Conservation (phyloP, 805 yeast genomes). For the Maudiozyma serrabonitensis region DNA sequence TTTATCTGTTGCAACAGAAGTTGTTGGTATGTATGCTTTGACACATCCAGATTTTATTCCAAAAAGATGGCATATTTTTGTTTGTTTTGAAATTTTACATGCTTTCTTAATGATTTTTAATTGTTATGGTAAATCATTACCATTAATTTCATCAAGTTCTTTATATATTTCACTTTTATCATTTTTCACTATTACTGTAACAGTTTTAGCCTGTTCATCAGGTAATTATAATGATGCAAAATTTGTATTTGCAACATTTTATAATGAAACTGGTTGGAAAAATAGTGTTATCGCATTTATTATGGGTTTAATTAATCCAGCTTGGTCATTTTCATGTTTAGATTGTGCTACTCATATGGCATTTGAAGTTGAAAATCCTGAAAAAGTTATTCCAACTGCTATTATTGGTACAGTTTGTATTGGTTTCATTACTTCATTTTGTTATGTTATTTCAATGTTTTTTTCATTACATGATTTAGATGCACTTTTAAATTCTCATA, state of each 20-base stretch:
- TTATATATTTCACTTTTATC: conserved; percentile 47
- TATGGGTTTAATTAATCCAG: conserved; percentile 59
- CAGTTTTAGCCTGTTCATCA: conserved; percentile 46
- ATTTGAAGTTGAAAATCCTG: conserved; percentile 54
- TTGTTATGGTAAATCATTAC: conserved; percentile 46
- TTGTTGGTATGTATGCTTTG: conserved; percentile 42
- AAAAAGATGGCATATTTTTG: conserved; percentile 48
- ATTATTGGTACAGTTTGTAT: conserved; percentile 59
- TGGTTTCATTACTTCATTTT: conserved; percentile 55
- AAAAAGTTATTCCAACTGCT: conserved; percentile 53
- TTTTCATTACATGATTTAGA: conserved; percentile 50
- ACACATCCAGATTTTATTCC: conserved; percentile 30
- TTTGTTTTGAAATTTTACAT: conserved; percentile 42
- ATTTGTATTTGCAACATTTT: conserved; percentile 50
- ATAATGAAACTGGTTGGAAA: conserved; percentile 55
- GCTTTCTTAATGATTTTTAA: conserved; percentile 41
- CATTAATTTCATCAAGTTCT: conserved; percentile 41
- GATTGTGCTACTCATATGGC: conserved; percentile 70
- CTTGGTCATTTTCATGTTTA: conserved; percentile 61
- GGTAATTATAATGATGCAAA: conserved; percentile 45
- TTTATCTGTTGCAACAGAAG: conserved; percentile 43
- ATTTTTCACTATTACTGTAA: conserved; percentile 46
- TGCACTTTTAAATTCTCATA: conserved; percentile 36
- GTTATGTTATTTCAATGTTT: conserved; percentile 48
- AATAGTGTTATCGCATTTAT: conserved; percentile 52